Evolutionary conservation across 139 green algal genomes (phyloP), one percentile per base, ranked within the genome.

Genomic region (Auxenochlorella pyrenoidosa): DNA sequence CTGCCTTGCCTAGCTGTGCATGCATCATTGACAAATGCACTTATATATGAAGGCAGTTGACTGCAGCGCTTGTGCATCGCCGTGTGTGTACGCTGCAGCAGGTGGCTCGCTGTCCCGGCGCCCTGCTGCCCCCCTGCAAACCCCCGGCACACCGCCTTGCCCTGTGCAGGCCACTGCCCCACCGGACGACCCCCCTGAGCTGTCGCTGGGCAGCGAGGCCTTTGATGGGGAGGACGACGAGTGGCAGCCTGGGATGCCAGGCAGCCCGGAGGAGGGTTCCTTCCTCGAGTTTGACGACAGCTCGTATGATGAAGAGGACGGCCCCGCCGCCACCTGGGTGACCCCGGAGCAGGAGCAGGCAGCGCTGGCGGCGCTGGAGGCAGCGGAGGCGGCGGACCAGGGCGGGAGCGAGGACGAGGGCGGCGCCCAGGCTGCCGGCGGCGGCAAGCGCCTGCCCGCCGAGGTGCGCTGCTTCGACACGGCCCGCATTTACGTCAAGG

Each of bases 401-500:
- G 36, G 26, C 40, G 47, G n/a, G 24, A 24, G 40, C 1, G 76
- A 12, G 0, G 59, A 75, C n/a, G 59, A 59, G 79, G 59, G 75
- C 36, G 76, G 47, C 6, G 72, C 19, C n/a, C 13, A 41, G 6
- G 51, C 51, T 58, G 30, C 51, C 43, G n/a, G 87, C n/a, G 81
- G 82, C 40, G 88, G 89, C 77, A 92, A 92, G 88, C 89, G 88
- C 18, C 84, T 98, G 44, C 96, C 96, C 0, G 93, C 91, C 2
- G 94, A 97, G 88, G 93, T 99, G 83, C 94, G 96, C 41, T 99
- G 92, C 91, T 99, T 99, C 86, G 97, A 99, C 90, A 98, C 96
- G 0, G 97, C 97, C 0, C 91, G 91, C 76, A 98, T 99, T 34
- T 96, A 93, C 78, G 91, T 98, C 28, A 97, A 97, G 83, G 93